These are phyloP conservation scores for Pleurotus platypus DNA, from an alignment of 768 basidiomycete genomes.

Conservation along the genomic window DNA sequence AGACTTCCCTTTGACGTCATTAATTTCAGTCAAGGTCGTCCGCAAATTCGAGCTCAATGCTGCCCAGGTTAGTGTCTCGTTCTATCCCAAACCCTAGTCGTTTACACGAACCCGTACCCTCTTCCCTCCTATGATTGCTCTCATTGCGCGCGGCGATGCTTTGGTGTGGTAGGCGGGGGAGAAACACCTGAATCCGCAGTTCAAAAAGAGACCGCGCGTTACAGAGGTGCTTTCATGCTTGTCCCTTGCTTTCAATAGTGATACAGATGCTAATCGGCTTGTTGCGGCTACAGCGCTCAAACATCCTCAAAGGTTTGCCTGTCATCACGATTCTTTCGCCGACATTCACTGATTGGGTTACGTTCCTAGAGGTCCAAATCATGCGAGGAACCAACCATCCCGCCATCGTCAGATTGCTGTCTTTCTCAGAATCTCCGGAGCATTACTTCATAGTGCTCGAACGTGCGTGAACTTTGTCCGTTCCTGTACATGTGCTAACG, in stretches of 20 bases:
- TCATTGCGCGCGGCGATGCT: constrained; percentile 30
- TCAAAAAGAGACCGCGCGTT: constrained; percentile 96
- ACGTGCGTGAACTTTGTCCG: constrained; percentile 43
- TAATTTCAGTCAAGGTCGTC: constrained; percentile 78
- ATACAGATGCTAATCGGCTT: constrained; percentile 6
- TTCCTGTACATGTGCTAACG: constrained; percentile 13
- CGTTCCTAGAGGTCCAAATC: constrained; percentile 86
- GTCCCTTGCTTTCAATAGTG: constrained; percentile 7
- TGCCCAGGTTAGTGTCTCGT: constrained; percentile 70
- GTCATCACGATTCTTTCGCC: not conserved
- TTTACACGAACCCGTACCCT: constrained; percentile 14
- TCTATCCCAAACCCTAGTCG: constrained; percentile 14
- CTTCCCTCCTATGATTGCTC: constrained; percentile 18
- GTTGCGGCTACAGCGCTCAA: constrained; percentile 70
- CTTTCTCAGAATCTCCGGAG: constrained; percentile 89
- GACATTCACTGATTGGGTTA: constrained; percentile 6
- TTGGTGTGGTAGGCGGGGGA: constrained; percentile 66
- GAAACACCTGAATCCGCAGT: constrained; percentile 89
- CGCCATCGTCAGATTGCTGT: constrained; percentile 86
- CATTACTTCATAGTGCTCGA: constrained; percentile 95
- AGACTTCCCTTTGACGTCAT: constrained; percentile 16
- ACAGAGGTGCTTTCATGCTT: constrained; percentile 76
- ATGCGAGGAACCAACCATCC: constrained; percentile 95
- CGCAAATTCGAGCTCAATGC: constrained; percentile 90
- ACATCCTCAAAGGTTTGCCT: constrained; percentile 85